Percentiles rank a stretch among this genome's conserved stretches.
phyloP scores from a whole-genome alignment of 495 filamentous ascomycete genomes.

The Daldinia childiae region DNA sequence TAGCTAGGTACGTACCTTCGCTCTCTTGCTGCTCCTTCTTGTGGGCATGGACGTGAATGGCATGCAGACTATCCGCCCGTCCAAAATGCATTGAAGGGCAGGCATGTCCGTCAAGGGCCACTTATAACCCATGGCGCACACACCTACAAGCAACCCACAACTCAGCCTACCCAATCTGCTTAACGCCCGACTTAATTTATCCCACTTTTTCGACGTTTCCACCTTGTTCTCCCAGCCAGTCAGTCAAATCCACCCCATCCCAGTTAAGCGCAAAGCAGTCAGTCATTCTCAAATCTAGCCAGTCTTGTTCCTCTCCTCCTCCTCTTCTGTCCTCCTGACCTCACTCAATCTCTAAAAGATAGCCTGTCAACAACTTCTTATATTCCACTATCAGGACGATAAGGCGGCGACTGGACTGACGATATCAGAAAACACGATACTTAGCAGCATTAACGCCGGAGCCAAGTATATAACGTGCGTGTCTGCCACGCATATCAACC shows the following conservation, averaged over 20 bases:
- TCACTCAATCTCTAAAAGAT: conserved; percentile 3
- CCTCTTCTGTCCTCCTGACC: conserved; percentile 40
- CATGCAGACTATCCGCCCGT: conserved; percentile 19
- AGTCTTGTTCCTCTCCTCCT: conserved; percentile 22
- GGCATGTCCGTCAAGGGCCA: conserved; percentile 24
- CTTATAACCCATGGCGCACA: conserved; percentile 17
- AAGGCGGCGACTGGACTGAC: conserved; percentile 28
- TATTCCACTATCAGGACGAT: conserved; percentile 19
- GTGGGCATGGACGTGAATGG: background rate
- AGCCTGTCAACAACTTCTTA: conserved; percentile 19
- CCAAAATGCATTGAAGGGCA: conserved; percentile 30
- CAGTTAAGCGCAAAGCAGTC: conserved; percentile 36
- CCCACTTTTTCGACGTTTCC: conserved; percentile 41
- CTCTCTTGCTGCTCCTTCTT: background rate
- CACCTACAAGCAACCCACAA: conserved; percentile 6
- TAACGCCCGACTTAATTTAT: conserved; percentile 37
- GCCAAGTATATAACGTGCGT: conserved; percentile 6
- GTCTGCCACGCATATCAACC: conserved; percentile 21
- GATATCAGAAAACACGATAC: conserved; percentile 13
- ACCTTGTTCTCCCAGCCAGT: conserved; percentile 41
- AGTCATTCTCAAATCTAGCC: conserved; percentile 30
- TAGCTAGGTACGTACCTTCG: background rate
- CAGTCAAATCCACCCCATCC: conserved; percentile 27
- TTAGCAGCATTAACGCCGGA: conserved; percentile 6
- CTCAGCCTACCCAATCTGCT: conserved; percentile 35